phyloP scores from a whole-genome alignment of 2,329 filamentous ascomycete genomes.

The Paracorniculantispora psalliotae region DNA sequence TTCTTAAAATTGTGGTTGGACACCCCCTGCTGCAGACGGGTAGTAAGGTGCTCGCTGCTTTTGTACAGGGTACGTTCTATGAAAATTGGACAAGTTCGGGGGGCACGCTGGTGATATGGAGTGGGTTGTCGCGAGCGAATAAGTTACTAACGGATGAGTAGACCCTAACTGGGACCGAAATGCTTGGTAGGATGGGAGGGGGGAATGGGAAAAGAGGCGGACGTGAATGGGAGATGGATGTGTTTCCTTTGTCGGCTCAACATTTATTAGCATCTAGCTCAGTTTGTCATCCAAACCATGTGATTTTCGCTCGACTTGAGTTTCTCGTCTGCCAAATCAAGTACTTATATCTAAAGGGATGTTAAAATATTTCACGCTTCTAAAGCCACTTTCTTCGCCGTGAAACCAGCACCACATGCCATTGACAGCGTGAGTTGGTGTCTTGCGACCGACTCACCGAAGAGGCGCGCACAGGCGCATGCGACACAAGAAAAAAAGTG shows the following conservation, averaged over 20 bases:
- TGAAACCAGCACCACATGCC: too few species aligned
- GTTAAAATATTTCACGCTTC: too few species aligned
- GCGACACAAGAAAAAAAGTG: too few species aligned
- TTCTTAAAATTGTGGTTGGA: conserved; percentile 94
- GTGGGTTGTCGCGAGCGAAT: neutral
- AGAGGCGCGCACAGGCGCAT: too few species aligned
- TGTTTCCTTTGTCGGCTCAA: neutral
- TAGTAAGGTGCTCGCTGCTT: conserved; percentile 91
- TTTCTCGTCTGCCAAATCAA: too few species aligned
- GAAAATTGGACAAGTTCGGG: too few species aligned
- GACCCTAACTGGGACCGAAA: conserved; percentile 89
- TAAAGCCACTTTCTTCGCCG: too few species aligned
- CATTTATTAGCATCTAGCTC: neutral
- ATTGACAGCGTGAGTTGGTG: too few species aligned
- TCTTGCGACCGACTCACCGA: too few species aligned
- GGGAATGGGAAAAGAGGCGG: neutral
- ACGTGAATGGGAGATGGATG: neutral
- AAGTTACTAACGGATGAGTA: conserved; percentile 28
- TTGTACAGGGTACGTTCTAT: conserved; percentile 74
- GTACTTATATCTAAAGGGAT: too few species aligned
- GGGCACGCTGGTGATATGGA: too few species aligned
- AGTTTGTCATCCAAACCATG: neutral
- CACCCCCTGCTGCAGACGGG: conserved; percentile 96
- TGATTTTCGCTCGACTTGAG: neutral
- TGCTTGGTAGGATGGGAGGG: conserved; percentile 60